Conservation (phyloP, 1,284 basidiomycete species). For the Ganoderma lucidum region DNA sequence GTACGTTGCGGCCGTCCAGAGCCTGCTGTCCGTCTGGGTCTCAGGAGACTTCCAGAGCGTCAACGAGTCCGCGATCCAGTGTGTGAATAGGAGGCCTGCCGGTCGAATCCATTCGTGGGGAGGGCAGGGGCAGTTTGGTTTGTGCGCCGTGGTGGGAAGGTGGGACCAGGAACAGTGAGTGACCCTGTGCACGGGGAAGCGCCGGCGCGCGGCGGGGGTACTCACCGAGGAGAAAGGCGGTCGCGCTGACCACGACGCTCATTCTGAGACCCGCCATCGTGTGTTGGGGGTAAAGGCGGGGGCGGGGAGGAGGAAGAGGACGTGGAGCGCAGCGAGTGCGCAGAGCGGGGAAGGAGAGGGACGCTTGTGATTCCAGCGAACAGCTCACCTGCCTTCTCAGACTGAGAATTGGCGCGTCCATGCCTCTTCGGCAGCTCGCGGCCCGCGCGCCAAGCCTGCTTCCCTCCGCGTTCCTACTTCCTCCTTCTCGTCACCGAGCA, state of each 20-base stretch:
- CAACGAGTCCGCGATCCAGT: constrained; percentile 87
- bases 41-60: constrained; percentile 86
- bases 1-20: constrained; percentile 82
- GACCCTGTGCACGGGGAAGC: constrained; percentile 19
- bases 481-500: background rate
- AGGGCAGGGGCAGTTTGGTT: constrained; percentile 6
- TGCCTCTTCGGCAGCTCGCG: background rate
- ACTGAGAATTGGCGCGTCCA: background rate
- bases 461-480: background rate
- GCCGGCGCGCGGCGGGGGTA: constrained; percentile 18
- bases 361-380: constrained; percentile 29
- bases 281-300: constrained; percentile 15
- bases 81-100: constrained; percentile 79
- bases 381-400: constrained; percentile 2
- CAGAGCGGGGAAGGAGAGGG: constrained; percentile 14
- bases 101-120: background rate
- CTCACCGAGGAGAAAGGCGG: constrained; percentile 82
- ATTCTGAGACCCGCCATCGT: constrained; percentile 64
- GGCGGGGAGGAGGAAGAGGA: constrained; percentile 20
- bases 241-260: constrained; percentile 73
- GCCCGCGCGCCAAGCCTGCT: constrained; percentile 15
- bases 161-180: constrained; percentile 20
- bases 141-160: constrained; percentile 23
- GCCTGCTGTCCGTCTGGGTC: constrained; percentile 68
- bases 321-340: constrained; percentile 11